Conservation (phyloP, 2,329 filamentous ascomycete genomes). For the Sporothrix variecibatus region DNA sequence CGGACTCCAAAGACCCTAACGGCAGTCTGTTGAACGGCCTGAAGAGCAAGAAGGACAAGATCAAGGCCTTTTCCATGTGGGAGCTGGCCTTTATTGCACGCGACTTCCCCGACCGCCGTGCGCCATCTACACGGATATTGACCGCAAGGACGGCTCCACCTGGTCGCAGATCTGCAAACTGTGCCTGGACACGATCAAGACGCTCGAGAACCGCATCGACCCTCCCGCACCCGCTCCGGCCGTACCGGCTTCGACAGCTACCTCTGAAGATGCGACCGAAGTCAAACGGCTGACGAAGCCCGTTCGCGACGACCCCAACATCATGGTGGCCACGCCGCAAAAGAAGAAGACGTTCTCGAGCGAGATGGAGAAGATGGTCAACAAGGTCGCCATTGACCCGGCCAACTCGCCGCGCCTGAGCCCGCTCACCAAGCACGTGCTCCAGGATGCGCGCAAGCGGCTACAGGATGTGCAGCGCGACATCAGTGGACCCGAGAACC, state of each 20-base stretch:
- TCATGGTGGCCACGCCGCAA: constrained; percentile 45
- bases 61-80: constrained; percentile 86
- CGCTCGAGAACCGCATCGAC: constrained; percentile 68
- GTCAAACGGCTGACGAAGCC: constrained; percentile 44
- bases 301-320: constrained; percentile 46
- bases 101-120: constrained; percentile 72
- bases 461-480: constrained; percentile 58
- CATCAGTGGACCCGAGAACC: constrained; percentile 51
- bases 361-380: constrained; percentile 51
- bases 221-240: constrained; percentile 40
- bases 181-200: constrained; percentile 69
- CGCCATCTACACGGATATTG: constrained; percentile 83
- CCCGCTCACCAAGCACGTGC: constrained; percentile 54
- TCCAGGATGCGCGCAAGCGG: constrained; percentile 50
- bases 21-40: constrained; percentile 83
- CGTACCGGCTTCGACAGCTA: constrained; percentile 30
- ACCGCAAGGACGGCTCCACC: constrained; percentile 74
- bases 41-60: constrained; percentile 77
- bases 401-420: constrained; percentile 53
- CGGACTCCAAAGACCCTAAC: constrained; percentile 86
- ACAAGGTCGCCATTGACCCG: constrained; percentile 48
- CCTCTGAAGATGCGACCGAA: constrained; percentile 25
- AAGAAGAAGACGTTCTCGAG: constrained; percentile 42
- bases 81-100: constrained; percentile 80
- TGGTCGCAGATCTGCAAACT: constrained; percentile 76